These are phyloP conservation scores for Fraxinus quadrangulata DNA, from an alignment of 257 asterid species.

Conservation along the genomic window DNA sequence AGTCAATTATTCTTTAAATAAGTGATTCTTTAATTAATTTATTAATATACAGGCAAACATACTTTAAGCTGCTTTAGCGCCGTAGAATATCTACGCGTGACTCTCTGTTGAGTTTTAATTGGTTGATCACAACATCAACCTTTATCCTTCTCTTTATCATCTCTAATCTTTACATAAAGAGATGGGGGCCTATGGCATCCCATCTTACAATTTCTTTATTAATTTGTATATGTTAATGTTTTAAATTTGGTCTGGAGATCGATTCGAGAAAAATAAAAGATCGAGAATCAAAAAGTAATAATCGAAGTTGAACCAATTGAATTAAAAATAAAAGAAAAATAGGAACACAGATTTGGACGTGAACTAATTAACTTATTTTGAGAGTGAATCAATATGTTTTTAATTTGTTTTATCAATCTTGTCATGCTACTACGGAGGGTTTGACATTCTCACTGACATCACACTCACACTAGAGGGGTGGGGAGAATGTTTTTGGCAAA, in stretches of 20 bases:
- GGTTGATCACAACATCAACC: slow-evolving; percentile 27
- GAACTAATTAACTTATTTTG: too few species aligned
- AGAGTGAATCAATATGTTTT: too few species aligned
- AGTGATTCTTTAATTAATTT: slow-evolving; percentile 5
- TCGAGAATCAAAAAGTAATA: background rate
- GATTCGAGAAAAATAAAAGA: background rate
- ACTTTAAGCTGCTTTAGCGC: slow-evolving; percentile 57
- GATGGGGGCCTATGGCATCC: slow-evolving; percentile 9
- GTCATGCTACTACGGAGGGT: too few species aligned
- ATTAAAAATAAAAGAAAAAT: too few species aligned
- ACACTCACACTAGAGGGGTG: too few species aligned
- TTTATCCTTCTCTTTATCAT: slow-evolving; percentile 31
- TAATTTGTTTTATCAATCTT: too few species aligned
- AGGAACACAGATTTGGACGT: too few species aligned
- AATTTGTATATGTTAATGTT: background rate
- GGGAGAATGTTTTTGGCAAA: too few species aligned
- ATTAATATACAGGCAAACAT: slow-evolving; percentile 55
- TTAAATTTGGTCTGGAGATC: background rate
- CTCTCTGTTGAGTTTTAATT: slow-evolving; percentile 32
- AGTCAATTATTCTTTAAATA: slow-evolving; percentile 33
- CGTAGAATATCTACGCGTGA: slow-evolving; percentile 60
- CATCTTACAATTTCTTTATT: background rate
- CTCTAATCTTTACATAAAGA: slow-evolving; percentile 27
- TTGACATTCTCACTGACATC: too few species aligned
- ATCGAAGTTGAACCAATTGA: too few species aligned